Evolutionary conservation across 1,284 basidiomycete genomes (phyloP).

Genomic region (Melanopsichium pennsylvanicum): DNA sequence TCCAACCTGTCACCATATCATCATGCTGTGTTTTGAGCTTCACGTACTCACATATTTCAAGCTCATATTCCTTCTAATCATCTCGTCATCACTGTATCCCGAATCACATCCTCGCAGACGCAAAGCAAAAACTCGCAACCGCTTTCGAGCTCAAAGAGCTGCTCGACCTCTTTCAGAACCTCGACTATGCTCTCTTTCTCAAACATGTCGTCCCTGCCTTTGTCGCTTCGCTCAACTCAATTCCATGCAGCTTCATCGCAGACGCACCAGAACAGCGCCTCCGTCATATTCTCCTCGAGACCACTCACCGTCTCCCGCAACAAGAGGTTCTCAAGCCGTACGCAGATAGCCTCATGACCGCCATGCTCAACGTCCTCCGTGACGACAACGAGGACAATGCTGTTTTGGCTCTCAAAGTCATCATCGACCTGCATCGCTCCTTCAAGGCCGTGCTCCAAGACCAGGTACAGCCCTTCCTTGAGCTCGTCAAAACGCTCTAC

Average conservation of each 20-base stretch:
- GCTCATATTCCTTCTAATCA: too few species aligned
- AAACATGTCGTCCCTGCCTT: conserved; percentile 76
- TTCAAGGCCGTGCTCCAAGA: conserved; percentile 74
- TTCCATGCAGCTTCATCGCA: conserved; percentile 79
- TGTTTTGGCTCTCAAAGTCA: conserved; percentile 86
- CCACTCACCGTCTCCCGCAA: conserved; percentile 82
- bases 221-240: conserved; percentile 78
- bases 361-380: conserved; percentile 81
- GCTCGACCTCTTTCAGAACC: conserved; percentile 56
- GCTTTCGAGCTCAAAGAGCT: conserved; percentile 61
- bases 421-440: conserved; percentile 75
- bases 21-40: too few species aligned
- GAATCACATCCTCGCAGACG: conserved; percentile 17
- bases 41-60: not conserved
- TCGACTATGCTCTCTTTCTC: conserved; percentile 76
- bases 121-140: conserved; percentile 42
- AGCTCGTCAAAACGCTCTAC: conserved; percentile 78
- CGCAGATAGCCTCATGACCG: conserved; percentile 74
- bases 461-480: conserved; percentile 80
- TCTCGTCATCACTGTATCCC: not conserved
- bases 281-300: conserved; percentile 69
- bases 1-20: too few species aligned
- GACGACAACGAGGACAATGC: conserved; percentile 98
- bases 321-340: conserved; percentile 80
- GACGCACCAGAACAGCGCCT: conserved; percentile 79